Evolutionary conservation across 805 yeast species (phyloP), one percentile per base, ranked within the genome.

Genomic region (Wickerhamiella sergipiensis): DNA sequence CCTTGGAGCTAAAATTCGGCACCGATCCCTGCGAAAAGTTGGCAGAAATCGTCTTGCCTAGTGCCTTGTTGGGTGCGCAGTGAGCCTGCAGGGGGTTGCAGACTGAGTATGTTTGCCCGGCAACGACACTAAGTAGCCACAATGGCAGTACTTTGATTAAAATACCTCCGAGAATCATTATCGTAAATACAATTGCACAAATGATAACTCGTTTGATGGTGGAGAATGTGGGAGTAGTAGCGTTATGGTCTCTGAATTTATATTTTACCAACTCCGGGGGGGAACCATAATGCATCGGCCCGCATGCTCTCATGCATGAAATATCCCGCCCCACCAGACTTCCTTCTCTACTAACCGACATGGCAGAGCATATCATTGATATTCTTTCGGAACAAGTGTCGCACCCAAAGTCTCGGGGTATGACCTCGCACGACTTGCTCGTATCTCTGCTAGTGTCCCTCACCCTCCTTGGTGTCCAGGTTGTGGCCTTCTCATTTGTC

Each of bases 51-150:
- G 80, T 68, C 3, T 78, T 69, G 1, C 79, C 86, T 46, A 85
- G 71, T 0, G 92, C 95, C 1, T 74, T 67, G 57, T 81, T 78
- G 15, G 77, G 67, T 0, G 72, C 57, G 57, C 81, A 77, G 15
- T 52, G 24, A 6, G 47, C 52, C 6, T 52, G 58, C 48, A 76
- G 56, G 1, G 82, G 82, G 57, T 78, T 69, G 58, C 82, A 77
- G 10, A 22, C 45, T 1, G 64, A 53, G 47, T 46, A 61, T 3
- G 67, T 60, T 47, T 64, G 67, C 1, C 61, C 64, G 8, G 47
- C 24, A 6, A 38, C 55, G 6, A 46, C 3, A 9, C 40, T 36
- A 3, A 36, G 10, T 3, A 36, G 19, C 40, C 17, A 36, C 18
- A 36, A 18, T 6, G 40, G 40, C 2, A 36, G 17, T 17, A 36